Evolutionary conservation across 345 rosid species (phyloP).

Genomic region (Citrus maxima): DNA sequence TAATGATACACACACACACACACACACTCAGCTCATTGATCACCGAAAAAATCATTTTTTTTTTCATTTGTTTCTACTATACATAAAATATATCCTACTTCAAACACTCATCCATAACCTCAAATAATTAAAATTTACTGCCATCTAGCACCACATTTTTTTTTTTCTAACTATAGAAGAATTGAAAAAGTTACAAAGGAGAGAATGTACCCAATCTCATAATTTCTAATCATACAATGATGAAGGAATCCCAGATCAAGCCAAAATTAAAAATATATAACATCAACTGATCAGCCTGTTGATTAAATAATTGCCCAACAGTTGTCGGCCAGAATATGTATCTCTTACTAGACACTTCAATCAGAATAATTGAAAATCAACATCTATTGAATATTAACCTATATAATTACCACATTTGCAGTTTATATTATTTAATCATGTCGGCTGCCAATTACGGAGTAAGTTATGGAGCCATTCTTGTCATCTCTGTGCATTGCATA

Average conservation of each 20-base stretch:
- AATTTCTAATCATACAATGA: slow-evolving; percentile 13
- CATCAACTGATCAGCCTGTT: not conserved
- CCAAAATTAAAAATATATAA: not conserved
- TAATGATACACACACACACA: too few species aligned
- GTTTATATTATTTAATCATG: slow-evolving; percentile 19
- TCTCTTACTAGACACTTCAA: not conserved
- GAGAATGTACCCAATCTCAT: not conserved
- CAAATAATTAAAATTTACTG: too few species aligned
- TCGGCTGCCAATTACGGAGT: slow-evolving; percentile 35
- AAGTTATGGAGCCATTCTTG: slow-evolving; percentile 20
- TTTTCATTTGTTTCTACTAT: too few species aligned
- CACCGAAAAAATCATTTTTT: too few species aligned
- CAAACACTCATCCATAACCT: too few species aligned
- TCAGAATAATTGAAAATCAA: slow-evolving; percentile 7
- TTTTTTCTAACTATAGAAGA: not conserved
- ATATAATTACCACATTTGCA: not conserved
- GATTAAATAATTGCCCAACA: not conserved
- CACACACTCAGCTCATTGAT: too few species aligned
- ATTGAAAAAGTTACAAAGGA: not conserved
- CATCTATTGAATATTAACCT: not conserved
- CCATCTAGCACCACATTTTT: too few species aligned
- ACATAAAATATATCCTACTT: too few species aligned
- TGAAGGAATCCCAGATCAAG: not conserved
- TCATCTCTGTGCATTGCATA: not conserved
- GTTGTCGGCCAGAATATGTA: not conserved